Evolutionary conservation across 2,329 filamentous ascomycete species (phyloP).

Genomic region (Exophiala calicioides): DNA sequence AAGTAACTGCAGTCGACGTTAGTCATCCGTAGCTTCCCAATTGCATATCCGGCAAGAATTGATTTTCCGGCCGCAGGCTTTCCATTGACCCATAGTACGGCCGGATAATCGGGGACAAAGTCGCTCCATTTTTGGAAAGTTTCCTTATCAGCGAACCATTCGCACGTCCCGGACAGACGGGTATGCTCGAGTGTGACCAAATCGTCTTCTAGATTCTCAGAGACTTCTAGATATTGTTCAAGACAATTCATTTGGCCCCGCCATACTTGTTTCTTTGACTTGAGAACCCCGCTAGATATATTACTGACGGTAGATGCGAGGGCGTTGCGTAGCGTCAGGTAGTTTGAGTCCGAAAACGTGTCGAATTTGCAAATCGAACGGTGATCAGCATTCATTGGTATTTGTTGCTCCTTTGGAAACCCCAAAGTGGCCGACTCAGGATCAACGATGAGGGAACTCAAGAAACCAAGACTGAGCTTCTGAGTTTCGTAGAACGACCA

Average conservation of each 20-base stretch:
- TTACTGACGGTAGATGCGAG: too few species aligned
- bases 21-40: constrained; percentile 25
- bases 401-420: constrained; percentile 43
- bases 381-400: constrained; percentile 38
- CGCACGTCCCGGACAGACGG: background rate
- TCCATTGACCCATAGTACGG: constrained; percentile 35
- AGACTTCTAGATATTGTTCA: too few species aligned
- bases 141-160: background rate
- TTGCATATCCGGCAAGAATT: constrained; percentile 30
- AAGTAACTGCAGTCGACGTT: constrained; percentile 34
- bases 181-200: too few species aligned
- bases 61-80: constrained; percentile 38
- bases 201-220: too few species aligned
- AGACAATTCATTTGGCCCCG: too few species aligned
- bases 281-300: too few species aligned
- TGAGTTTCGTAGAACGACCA: constrained; percentile 52
- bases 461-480: too few species aligned
- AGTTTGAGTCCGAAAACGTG: background rate
- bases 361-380: constrained; percentile 35
- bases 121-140: background rate
- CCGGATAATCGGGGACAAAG: constrained; percentile 10
- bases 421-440: constrained; percentile 46
- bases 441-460: too few species aligned
- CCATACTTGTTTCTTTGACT: too few species aligned
- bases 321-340: too few species aligned